Evolutionary conservation across 1,284 basidiomycete species (phyloP).

Genomic region (Marasmius tenuissimus): DNA sequence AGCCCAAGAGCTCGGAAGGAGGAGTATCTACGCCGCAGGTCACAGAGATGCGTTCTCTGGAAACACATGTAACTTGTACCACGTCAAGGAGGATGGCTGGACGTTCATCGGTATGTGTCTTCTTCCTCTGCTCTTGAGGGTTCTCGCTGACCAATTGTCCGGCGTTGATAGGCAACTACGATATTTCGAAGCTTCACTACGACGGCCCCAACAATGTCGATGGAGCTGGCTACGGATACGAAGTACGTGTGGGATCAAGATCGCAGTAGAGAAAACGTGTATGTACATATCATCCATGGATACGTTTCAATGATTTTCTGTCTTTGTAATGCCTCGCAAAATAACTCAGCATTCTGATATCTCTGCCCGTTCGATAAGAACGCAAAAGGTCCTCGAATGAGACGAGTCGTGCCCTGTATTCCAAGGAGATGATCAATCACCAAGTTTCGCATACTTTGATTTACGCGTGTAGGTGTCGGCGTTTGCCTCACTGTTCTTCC

Average conservation of each 20-base stretch:
- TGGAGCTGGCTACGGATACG: conserved; percentile 75
- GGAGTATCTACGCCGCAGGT: conserved; percentile 96
- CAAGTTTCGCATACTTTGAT: too few species aligned
- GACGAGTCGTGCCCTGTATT: too few species aligned
- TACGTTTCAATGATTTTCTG: not conserved
- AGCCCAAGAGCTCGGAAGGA: conserved; percentile 90
- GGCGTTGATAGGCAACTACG: conserved; percentile 71
- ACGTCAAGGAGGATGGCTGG: conserved; percentile 95
- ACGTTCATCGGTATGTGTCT: conserved; percentile 76
- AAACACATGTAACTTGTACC: conserved; percentile 95
- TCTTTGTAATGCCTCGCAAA: too few species aligned
- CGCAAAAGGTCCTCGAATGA: too few species aligned
- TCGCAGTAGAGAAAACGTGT: not conserved
- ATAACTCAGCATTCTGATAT: too few species aligned
- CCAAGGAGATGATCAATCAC: too few species aligned
- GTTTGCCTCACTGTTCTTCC: too few species aligned
- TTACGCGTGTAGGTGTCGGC: too few species aligned
- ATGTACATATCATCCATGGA: not conserved
- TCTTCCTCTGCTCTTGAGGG: not conserved
- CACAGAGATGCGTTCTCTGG: conserved; percentile 99
- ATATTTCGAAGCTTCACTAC: conserved; percentile 78
- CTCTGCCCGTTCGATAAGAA: too few species aligned
- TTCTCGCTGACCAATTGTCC: conserved; percentile 3
- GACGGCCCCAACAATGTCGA: conserved; percentile 67
- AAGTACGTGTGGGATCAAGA: conserved; percentile 47